Conservation (phyloP, 73 alveolate genomes). For the Stentor coeruleus region DNA sequence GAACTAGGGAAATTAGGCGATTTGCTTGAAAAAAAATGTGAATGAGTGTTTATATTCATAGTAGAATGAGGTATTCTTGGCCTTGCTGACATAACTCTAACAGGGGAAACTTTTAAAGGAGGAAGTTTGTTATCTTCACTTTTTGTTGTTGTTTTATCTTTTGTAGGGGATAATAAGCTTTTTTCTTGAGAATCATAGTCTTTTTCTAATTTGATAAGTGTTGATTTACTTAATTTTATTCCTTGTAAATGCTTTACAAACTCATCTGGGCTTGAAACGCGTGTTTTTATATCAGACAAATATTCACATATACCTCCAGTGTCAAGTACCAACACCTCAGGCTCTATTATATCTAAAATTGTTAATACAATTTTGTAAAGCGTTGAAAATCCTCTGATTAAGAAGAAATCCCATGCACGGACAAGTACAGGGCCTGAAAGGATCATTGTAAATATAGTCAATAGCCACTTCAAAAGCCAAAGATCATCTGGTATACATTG, state of each 20-base stretch:
- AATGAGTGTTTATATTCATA: no score
- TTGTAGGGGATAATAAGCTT: neutral
- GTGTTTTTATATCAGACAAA: neutral
- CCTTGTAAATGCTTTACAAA: neutral
- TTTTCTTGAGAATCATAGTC: no score
- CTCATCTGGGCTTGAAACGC: neutral
- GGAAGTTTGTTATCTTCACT: neutral
- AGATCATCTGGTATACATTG: constrained; percentile 34
- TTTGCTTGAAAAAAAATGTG: no score
- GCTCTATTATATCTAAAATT: neutral
- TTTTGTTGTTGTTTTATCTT: neutral
- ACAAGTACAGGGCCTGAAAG: constrained; percentile 40
- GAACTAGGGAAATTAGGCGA: no score
- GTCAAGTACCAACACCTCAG: neutral
- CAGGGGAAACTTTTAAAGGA: neutral
- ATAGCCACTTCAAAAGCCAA: constrained; percentile 53
- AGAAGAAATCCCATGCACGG: constrained; percentile 56
- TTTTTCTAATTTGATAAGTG: neutral
- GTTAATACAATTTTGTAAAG: neutral
- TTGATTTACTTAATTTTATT: no score
- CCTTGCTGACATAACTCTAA: neutral
- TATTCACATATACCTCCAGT: constrained; percentile 12
- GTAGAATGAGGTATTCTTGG: no score
- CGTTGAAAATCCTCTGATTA: constrained; percentile 36
- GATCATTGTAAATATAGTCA: constrained; percentile 44